A percentile compares a stretch with the other conserved stretches of the same genome.
Conservation (phyloP, 1,139 yeast species). For the Lodderomyces beijingensis region DNA sequence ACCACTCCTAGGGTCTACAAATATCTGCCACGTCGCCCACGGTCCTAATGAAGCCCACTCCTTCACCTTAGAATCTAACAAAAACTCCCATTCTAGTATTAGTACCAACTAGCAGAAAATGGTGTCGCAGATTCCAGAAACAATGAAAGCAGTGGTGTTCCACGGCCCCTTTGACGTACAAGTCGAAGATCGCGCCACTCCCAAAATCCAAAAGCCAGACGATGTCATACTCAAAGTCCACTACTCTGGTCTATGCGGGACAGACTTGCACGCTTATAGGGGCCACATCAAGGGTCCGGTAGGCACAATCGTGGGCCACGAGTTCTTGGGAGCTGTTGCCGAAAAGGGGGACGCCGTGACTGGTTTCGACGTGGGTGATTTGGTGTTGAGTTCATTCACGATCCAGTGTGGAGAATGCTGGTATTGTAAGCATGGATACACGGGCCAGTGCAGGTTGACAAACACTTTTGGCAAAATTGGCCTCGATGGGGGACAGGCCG, state of each 20-base stretch:
- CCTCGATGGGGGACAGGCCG: conserved; percentile 59
- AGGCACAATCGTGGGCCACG: conserved; percentile 46
- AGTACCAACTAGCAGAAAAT: too few species aligned
- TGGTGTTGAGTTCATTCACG: conserved; percentile 49
- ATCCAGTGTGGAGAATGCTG: conserved; percentile 55
- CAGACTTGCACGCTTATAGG: conserved; percentile 58
- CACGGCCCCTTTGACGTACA: conserved; percentile 45
- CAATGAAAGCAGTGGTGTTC: conserved; percentile 57
- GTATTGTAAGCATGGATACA: conserved; percentile 49
- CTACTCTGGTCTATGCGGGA: conserved; percentile 58
- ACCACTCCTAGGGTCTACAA: too few species aligned
- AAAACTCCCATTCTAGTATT: too few species aligned
- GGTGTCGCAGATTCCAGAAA: conserved; percentile 13
- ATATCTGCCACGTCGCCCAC: too few species aligned
- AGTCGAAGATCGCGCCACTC: conserved; percentile 41
- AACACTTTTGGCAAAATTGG: conserved; percentile 53
- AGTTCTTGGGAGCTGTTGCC: conserved; percentile 42
- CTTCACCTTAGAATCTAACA: too few species aligned
- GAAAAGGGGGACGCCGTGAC: conserved; percentile 32
- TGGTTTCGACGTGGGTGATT: conserved; percentile 38
- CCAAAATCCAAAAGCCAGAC: conserved; percentile 31
- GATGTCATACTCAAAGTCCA: conserved; percentile 53
- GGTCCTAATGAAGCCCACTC: too few species aligned
- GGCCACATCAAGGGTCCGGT: conserved; percentile 46
- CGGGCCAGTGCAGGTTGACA: conserved; percentile 49